Percentiles rank a stretch among this genome's conserved stretches.
These are phyloP conservation scores for Scortechinia acanthostroma DNA, from an alignment of 2,329 filamentous ascomycete species.

Conservation along the genomic window DNA sequence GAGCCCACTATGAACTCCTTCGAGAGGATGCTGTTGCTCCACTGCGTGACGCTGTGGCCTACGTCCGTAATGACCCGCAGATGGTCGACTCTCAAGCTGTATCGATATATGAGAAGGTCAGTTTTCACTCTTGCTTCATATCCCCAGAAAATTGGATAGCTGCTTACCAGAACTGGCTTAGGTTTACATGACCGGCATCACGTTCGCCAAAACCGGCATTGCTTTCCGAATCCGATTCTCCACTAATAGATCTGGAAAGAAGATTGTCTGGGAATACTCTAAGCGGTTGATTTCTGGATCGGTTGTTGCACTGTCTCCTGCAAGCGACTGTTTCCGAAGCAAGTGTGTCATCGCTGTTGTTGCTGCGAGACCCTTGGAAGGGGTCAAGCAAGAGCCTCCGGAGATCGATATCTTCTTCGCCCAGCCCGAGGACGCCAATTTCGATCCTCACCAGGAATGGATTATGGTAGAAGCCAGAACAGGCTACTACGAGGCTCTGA, in stretches of 20 bases:
- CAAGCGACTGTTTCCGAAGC: slow-evolving; percentile 51
- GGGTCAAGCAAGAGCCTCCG: slow-evolving; percentile 59
- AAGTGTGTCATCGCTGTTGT: slow-evolving; percentile 67
- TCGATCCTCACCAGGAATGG: slow-evolving; percentile 65
- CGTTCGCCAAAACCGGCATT: slow-evolving; percentile 53
- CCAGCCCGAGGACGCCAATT: slow-evolving; percentile 43
- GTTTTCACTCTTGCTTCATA: no score
- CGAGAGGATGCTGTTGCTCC: slow-evolving; percentile 68
- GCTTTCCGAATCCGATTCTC: slow-evolving; percentile 68
- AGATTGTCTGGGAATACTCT: slow-evolving; percentile 56
- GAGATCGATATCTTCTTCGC: slow-evolving; percentile 73
- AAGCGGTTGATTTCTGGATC: slow-evolving; percentile 41
- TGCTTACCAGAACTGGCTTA: slow-evolving; percentile 18
- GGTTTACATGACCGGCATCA: slow-evolving; percentile 61
- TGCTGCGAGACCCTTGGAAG: slow-evolving; percentile 58
- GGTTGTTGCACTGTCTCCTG: slow-evolving; percentile 42
- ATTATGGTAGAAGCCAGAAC: slow-evolving; percentile 72
- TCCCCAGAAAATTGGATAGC: no score
- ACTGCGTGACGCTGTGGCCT: slow-evolving; percentile 58
- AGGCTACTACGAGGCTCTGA: slow-evolving; percentile 72
- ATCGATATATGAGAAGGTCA: slow-evolving; percentile 66
- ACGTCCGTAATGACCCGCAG: slow-evolving; percentile 39
- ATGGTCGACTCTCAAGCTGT: slow-evolving; percentile 50
- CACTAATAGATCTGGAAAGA: slow-evolving; percentile 52
- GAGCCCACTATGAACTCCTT: slow-evolving; percentile 68